phyloP scores from a whole-genome alignment of 345 rosid genomes.

The Trapa incisa region DNA sequence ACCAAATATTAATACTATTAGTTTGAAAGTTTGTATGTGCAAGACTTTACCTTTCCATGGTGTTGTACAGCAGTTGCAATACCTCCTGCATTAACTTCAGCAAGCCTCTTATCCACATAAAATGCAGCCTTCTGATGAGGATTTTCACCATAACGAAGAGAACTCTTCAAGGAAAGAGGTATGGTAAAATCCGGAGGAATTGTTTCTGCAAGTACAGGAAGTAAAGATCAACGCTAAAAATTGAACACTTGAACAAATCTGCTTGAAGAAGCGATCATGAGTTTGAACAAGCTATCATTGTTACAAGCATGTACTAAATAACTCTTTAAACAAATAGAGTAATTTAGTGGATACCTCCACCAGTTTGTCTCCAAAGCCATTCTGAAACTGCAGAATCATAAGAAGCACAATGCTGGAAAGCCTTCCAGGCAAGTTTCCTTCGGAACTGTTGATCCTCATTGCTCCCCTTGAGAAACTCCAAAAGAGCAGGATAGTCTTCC shows the following conservation, averaged over 20 bases:
- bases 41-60: slow-evolving; percentile 72
- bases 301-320: background rate
- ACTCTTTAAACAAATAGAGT: background rate
- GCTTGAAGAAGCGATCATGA: background rate
- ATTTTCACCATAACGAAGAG: slow-evolving; percentile 92
- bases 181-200: slow-evolving; percentile 74
- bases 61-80: slow-evolving; percentile 93
- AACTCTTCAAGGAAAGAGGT: slow-evolving; percentile 52
- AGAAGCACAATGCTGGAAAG: slow-evolving; percentile 72
- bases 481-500: slow-evolving; percentile 54
- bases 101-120: slow-evolving; percentile 69
- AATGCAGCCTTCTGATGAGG: slow-evolving; percentile 92
- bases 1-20: background rate
- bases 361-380: slow-evolving; percentile 86
- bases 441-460: slow-evolving; percentile 57
- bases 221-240: background rate
- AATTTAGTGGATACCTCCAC: slow-evolving; percentile 33
- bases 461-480: slow-evolving; percentile 59
- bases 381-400: slow-evolving; percentile 92
- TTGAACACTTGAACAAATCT: background rate
- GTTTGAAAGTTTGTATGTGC: background rate
- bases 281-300: background rate
- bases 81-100: slow-evolving; percentile 91
- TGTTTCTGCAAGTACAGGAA: slow-evolving; percentile 42
- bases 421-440: slow-evolving; percentile 88